Evolutionary conservation across 2,329 filamentous ascomycete genomes (phyloP).

Genomic region (Microcyclosporella mali): DNA sequence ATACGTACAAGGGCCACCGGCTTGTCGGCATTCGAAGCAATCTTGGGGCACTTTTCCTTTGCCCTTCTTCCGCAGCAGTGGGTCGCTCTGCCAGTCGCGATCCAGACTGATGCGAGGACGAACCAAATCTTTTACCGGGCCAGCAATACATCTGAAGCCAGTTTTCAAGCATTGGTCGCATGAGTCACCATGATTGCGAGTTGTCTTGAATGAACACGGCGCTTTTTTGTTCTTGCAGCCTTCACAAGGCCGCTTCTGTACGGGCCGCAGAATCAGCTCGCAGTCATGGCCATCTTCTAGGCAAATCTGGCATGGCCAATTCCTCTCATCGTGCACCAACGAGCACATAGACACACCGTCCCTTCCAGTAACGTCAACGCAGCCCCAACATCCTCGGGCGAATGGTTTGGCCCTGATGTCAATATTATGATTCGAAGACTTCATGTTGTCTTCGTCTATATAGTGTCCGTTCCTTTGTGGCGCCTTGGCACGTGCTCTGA

Average conservation of each 20-base stretch:
- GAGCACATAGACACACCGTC: slow-evolving; percentile 27
- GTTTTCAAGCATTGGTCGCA: slow-evolving; percentile 30
- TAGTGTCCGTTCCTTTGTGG: not conserved
- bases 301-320: slow-evolving; percentile 36
- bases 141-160: slow-evolving; percentile 33
- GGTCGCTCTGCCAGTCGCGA: slow-evolving; percentile 13
- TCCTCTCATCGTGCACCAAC: slow-evolving; percentile 29
- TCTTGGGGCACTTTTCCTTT: slow-evolving; percentile 3
- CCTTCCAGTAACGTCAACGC: slow-evolving; percentile 4
- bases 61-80: slow-evolving; percentile 4
- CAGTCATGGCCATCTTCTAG: slow-evolving; percentile 30
- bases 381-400: slow-evolving; percentile 14
- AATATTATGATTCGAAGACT: not conserved
- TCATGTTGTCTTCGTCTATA: not conserved
- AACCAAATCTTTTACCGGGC: slow-evolving; percentile 27
- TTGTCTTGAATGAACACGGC: slow-evolving; percentile 32
- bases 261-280: slow-evolving; percentile 30
- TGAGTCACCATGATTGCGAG: slow-evolving; percentile 23
- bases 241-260: slow-evolving; percentile 32
- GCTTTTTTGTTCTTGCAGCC: slow-evolving; percentile 27
- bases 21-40: slow-evolving; percentile 12
- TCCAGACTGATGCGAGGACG: slow-evolving; percentile 18
- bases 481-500: not conserved
- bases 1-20: slow-evolving; percentile 14
- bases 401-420: slow-evolving; percentile 14